A percentile compares a stretch with the other conserved stretches of the same genome.
These are phyloP conservation scores for Nothophaeocryptopus gaeumannii DNA, from an alignment of 2,329 filamentous ascomycete species.

Conservation along the genomic window DNA sequence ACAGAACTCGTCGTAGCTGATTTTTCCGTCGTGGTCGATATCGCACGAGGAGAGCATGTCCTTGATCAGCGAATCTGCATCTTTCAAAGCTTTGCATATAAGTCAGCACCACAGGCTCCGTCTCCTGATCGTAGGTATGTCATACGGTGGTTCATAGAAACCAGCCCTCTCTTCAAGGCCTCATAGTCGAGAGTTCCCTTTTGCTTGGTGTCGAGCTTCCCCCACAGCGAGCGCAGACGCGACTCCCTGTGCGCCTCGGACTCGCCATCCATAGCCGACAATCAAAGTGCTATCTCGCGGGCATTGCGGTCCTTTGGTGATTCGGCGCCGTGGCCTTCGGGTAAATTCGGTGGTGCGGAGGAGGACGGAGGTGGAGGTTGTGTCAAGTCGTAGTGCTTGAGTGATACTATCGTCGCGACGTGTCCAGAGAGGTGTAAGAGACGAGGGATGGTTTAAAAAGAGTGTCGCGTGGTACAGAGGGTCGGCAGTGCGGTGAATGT, in stretches of 20 bases:
- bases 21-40: constrained; percentile 80
- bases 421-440: no score
- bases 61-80: constrained; percentile 80
- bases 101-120: constrained; percentile 8
- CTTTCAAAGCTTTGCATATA: constrained; percentile 67
- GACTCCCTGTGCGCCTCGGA: constrained; percentile 75
- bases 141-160: constrained; percentile 88
- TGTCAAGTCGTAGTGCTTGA: no score
- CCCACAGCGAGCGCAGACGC: constrained; percentile 81
- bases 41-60: constrained; percentile 81
- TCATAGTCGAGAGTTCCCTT: constrained; percentile 80
- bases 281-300: constrained; percentile 20
- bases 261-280: constrained; percentile 63
- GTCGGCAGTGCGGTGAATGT: no score
- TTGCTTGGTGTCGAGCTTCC: constrained; percentile 70
- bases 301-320: constrained; percentile 4
- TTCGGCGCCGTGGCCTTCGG: no score
- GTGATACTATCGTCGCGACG: no score
- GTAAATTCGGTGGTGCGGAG: no score
- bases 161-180: constrained; percentile 78
- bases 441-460: no score
- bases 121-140: not conserved
- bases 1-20: constrained; percentile 90
- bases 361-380: no score
- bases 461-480: no score